Conservation (phyloP, 805 yeast genomes). For the Clavispora asparagi region DNA sequence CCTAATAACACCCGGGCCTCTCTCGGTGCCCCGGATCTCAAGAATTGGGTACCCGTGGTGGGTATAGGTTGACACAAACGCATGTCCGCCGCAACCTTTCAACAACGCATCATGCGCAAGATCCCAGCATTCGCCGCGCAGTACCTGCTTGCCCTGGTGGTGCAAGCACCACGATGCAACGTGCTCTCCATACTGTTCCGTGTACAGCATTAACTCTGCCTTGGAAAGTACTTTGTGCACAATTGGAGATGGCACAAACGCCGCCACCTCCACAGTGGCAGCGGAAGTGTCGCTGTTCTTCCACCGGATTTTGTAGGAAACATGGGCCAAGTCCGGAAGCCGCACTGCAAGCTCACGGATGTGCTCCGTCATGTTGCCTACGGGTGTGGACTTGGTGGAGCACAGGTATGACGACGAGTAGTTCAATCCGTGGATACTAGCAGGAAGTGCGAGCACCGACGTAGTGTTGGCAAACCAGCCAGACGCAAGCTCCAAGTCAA, state of each 20-base stretch:
- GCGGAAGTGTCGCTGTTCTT: constrained; percentile 15
- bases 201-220: constrained; percentile 27
- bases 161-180: constrained; percentile 53
- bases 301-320: constrained; percentile 38
- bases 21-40: constrained; percentile 18
- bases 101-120: constrained; percentile 49
- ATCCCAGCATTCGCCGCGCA: constrained; percentile 60
- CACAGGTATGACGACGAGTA: constrained; percentile 20
- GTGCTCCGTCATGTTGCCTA: constrained; percentile 8
- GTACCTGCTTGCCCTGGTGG: constrained; percentile 42
- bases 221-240: constrained; percentile 22
- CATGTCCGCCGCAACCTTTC: constrained; percentile 54
- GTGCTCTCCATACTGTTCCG: constrained; percentile 43
- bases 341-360: constrained; percentile 32
- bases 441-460: constrained; percentile 29
- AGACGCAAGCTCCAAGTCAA: constrained; percentile 38
- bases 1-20: constrained; percentile 11
- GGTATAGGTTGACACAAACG: constrained; percentile 45
- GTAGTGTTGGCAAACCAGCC: constrained; percentile 43
- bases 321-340: constrained; percentile 38
- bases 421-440: constrained; percentile 30
- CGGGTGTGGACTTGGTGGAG: constrained; percentile 6
- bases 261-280: constrained; percentile 24
- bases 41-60: constrained; percentile 45
- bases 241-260: constrained; percentile 42